Base-by-base conservation (phyloP, 2,329 filamentous ascomycete species). In the Myriosclerotinia duriaeana region DNA sequence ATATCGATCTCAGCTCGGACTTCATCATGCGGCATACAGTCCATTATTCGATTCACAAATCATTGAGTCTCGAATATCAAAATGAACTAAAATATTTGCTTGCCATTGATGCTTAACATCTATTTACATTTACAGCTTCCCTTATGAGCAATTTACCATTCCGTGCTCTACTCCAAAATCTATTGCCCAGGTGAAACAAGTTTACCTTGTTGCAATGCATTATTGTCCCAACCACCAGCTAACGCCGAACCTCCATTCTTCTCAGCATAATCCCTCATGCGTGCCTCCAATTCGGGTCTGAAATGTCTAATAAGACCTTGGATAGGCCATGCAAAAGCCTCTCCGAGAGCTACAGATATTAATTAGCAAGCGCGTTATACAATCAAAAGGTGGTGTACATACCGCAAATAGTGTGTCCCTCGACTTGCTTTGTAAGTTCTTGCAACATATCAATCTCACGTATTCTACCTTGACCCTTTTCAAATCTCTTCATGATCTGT, bases 371-470 rank as follows among this genome's bases (percentile, higher is more conserved):
- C 0, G 46, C 53, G 14, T 46, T n/a, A 15, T 30, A 12, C 40
- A 2, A 40, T n/a, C 22, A 14, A 36, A 55, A n/a, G 55, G 36
- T 40, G 17, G 22, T 53, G 26, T 58, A 83, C 87, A 77, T 86
- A 90, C 88, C 95, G 80, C 95, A 99, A 76, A 99, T 99, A 58
- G 95, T 98, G 84, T 99, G 95, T 14, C 95, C 95, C 83, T 99
- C 95, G 69, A 99, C 95, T 82, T 99, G 95, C 86, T 99, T 99
- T 70, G 95, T 99, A 74, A 99, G 83, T 84, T 99, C 95, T 83
- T 97, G 95, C 72, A 99, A 86, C 95, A 99, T 99, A 79, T 99
- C 95, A 78, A 99, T 99, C 82, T 99, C 95, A 69, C 95, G 86
- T 79, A 89, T 88, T 70, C 91, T 88, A 68, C 91, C 95, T 79